Percentiles rank a stretch among this genome's conserved stretches.
Evolutionary conservation across 805 yeast genomes (phyloP).

Genomic region (Monosporozyma solicola): DNA sequence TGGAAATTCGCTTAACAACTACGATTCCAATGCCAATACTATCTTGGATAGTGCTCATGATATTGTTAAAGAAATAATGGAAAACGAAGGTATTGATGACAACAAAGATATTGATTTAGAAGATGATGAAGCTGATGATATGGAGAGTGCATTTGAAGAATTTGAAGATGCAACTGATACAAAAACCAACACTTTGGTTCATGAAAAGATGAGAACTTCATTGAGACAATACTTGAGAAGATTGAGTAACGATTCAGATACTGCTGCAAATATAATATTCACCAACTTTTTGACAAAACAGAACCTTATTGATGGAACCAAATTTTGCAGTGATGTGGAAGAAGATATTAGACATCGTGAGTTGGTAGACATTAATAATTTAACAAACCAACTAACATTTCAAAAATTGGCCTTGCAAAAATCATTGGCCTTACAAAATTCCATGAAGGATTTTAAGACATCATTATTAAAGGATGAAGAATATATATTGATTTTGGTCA

Average conservation of each 20-base stretch:
- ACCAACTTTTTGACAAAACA: conserved; percentile 40
- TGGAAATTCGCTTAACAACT: not conserved
- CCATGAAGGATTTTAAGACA: conserved; percentile 51
- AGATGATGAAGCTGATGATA: conserved; percentile 7
- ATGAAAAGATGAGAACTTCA: conserved; percentile 72
- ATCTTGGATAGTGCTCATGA: not conserved
- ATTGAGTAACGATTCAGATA: conserved; percentile 44
- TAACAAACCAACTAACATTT: conserved; percentile 60
- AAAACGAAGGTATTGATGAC: conserved; percentile 3
- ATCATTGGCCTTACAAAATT: conserved; percentile 43
- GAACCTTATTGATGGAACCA: conserved; percentile 28
- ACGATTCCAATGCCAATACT: not conserved
- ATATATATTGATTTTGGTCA: conserved; percentile 54
- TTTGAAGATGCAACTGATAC: conserved; percentile 20
- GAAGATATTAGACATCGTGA: conserved; percentile 51
- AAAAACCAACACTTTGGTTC: conserved; percentile 34
- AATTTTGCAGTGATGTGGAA: conserved; percentile 1
- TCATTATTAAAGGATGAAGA: conserved; percentile 41
- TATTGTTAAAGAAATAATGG: conserved; percentile 4
- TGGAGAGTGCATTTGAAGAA: conserved; percentile 12
- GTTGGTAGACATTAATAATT: conserved; percentile 50
- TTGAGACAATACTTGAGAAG: conserved; percentile 62
- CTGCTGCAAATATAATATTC: conserved; percentile 45
- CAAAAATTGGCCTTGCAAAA: conserved; percentile 57
- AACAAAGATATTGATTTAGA: conserved; percentile 1